Conservation (phyloP, 139 green algal genomes). For the Desmodesmus armatus region DNA sequence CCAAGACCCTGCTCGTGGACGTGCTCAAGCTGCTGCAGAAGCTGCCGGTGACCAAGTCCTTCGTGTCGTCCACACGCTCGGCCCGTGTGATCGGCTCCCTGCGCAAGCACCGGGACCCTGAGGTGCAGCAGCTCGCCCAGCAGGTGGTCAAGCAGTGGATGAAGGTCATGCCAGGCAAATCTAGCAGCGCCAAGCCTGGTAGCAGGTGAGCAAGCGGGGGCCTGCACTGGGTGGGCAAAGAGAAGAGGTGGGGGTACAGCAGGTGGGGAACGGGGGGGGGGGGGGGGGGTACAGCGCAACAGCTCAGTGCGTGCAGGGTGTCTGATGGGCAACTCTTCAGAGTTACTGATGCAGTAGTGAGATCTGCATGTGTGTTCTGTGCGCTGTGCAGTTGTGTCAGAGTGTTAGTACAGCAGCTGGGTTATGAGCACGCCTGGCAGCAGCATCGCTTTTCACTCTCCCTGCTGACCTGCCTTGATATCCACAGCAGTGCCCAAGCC, state of each 20-base stretch:
- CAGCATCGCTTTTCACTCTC: neutral
- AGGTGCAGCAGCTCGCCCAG: neutral
- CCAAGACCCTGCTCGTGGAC: conserved; percentile 11
- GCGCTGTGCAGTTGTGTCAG: neutral
- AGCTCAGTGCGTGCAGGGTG: neutral
- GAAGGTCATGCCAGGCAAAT: conserved; percentile 6
- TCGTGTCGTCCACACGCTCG: conserved; percentile 16
- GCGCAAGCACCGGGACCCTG: conserved; percentile 34
- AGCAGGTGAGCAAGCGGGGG: neutral
- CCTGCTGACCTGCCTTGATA: neutral
- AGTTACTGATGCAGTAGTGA: neutral
- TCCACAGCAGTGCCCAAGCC: neutral
- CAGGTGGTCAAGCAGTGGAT: conserved; percentile 8
- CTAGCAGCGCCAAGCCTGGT: neutral
- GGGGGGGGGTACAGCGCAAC: neutral
- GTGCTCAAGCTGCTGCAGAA: neutral
- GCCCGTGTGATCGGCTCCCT: conserved; percentile 34
- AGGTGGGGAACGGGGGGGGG: too few relatives aligned
- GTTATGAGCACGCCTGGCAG: neutral
- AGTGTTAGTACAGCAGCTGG: neutral
- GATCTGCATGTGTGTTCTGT: neutral
- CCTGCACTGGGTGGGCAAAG: too few relatives aligned
- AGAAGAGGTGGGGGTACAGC: neutral
- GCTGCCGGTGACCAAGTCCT: conserved; percentile 30
- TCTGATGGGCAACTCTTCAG: neutral